Base-by-base conservation (phyloP, 768 basidiomycete genomes). In the Lactarius psammicola region DNA sequence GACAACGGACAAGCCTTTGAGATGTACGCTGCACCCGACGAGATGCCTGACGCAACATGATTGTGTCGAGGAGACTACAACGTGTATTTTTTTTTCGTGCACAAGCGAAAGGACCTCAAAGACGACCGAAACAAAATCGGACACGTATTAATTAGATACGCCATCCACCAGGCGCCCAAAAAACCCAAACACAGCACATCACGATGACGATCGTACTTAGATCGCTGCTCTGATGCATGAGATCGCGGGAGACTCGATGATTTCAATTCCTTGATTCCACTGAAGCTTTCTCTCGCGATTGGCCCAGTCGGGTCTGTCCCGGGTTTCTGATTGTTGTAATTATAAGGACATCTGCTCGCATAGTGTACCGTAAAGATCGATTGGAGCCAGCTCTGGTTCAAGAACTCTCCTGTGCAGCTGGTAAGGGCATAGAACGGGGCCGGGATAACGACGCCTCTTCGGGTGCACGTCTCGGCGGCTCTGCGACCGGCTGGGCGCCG, bases 401-500 rank as follows among this genome's bases (percentile, higher is more conserved):
- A 26, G 57, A 40, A 38, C 49, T 46, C 40, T 46, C 61, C 40
- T 53, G 59, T 10, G 34, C 28, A 55, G 30, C 40, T 2, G 62
- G 53, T 38, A 60, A 17, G 26, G 40, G 42, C 18, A 58, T 42
- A 58, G 64, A 20, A 46, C 31, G 67, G 5, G 36, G 36, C 15
- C 15, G 36, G 18, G 68, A 54, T 36, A 67, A 49, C 33, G 31
- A 40, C n/a, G 31, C 49, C 26, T 60, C 58, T 31, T 40, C 62
- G 30, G 59, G 49, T 55, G 40, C 13, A 53, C 55, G 62, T 31
- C 28, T 51, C 15, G 59, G 38, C 57, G 71, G 71, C 44, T 65
- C 68, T 7, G 66, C 57, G 10, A 71, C 62, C 15, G 71, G 62
- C 18, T 84, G 84, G 60, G 84, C 82, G 8, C 93, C 92, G 77